Evolutionary conservation across 2,329 filamentous ascomycete species (phyloP), one percentile per base, ranked within the genome.

Genomic region (Cladorrhinum sp.): DNA sequence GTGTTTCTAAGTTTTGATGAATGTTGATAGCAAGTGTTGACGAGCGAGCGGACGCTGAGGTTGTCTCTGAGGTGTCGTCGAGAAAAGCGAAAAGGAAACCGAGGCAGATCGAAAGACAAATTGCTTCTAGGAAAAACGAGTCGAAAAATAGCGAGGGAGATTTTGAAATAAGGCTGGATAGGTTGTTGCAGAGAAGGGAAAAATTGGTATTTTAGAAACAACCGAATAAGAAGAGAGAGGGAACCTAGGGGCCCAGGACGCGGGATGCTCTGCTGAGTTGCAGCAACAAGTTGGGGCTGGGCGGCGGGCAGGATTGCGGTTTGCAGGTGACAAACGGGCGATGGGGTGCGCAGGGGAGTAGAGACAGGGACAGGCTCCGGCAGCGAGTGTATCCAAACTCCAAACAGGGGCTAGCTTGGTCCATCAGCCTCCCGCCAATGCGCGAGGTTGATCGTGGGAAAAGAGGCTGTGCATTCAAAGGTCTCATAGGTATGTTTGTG

Each of bases 401-500:
- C 60, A 59, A 62, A 60, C 57, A 63, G 58, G 59, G 59, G 51
- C 25, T 62, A 65, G 59, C 24, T 50, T 54, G 27, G n/a, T 45
- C 55, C 51, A 50, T 62, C 61, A 60, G 59, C 59, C 61, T 59
- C 59, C 61, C 50, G 50, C 59, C 50, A 27, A 51, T 50, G 51
- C 55, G n/a, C 59, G 50, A 50, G 41, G 22, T 56, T 50, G 25
- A 38, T 45, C 50, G 18, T 20, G 41, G 49, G 8, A 48, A 38
- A 20, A 49, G 63, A 65, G 63, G 63, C 63, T 65, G 61, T 65
- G 63, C 61, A 60, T 18, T 38, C 16, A 22, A 23, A 52, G 12
- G 29, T 25, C 16, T 50, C 12, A 24, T n/a, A n/a, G n/a, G n/a
- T n/a, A n/a, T 18, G 50, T 10, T 18, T 55, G 16, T 45, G 8